phyloP scores from a whole-genome alignment of 1,284 basidiomycete species.

The Tausonia pullulans region DNA sequence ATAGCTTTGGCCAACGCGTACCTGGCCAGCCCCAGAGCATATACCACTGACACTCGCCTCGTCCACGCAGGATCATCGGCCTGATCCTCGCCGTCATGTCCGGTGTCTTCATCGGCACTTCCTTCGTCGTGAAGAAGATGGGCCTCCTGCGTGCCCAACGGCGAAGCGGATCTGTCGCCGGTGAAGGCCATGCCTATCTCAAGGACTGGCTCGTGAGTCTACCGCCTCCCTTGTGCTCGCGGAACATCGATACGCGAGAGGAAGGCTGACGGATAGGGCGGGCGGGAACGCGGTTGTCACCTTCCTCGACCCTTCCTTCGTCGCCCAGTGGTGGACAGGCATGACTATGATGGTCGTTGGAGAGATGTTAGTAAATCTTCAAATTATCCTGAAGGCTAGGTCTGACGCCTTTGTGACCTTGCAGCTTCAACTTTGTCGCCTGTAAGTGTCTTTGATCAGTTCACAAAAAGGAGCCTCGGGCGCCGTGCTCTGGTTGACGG shows the following conservation, averaged over 20 bases:
- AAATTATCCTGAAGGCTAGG: neutral
- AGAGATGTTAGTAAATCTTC: slow-evolving; percentile 38
- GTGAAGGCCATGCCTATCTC: slow-evolving; percentile 90
- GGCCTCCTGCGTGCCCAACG: slow-evolving; percentile 47
- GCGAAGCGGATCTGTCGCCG: slow-evolving; percentile 50
- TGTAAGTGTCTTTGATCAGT: slow-evolving; percentile 25
- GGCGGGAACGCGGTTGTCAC: slow-evolving; percentile 27
- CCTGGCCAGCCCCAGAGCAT: no score
- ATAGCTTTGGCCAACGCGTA: neutral
- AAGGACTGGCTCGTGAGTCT: slow-evolving; percentile 48
- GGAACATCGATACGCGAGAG: no score
- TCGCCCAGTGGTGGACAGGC: slow-evolving; percentile 14
- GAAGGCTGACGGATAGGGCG: no score
- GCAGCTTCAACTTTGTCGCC: slow-evolving; percentile 36
- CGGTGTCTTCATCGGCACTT: slow-evolving; percentile 73
- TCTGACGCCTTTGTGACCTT: neutral
- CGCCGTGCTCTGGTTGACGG: neutral
- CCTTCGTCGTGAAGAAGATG: slow-evolving; percentile 70
- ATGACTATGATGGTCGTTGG: slow-evolving; percentile 41
- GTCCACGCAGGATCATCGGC: slow-evolving; percentile 41
- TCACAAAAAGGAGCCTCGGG: no score
- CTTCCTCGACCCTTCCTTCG: slow-evolving; percentile 1
- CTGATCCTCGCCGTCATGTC: slow-evolving; percentile 69
- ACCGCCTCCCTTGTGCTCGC: no score
- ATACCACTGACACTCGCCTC: neutral